Base-by-base conservation (phyloP, 495 filamentous ascomycete genomes). In the Acidomyces sp. region DNA sequence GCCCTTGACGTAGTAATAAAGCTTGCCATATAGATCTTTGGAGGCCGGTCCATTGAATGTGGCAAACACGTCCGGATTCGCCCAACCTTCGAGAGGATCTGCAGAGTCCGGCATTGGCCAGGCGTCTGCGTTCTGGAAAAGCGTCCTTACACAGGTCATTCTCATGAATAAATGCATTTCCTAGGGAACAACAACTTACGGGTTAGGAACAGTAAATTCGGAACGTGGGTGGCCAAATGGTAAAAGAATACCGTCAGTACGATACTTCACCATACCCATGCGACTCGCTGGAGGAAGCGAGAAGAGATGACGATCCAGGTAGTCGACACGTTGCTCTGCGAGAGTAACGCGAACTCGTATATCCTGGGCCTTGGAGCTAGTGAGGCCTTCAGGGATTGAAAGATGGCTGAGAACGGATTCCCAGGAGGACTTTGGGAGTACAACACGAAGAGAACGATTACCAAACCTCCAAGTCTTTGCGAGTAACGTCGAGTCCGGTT, bases 101-200 rank as follows among this genome's bases (percentile, higher is more conserved):
- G 49, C 40, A 17, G n/a, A 25, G 37, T 57, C 56, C n/a, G 27
- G 31, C 39, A 59, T 48, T 6, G 49, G 52, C 58, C 58, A 58
- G 4, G 5, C 17, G 5, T 25, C 15, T 15, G 17, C 28, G 10
- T 45, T 34, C 32, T 43, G 57, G 25, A 58, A 44, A 0, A 54
- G 56, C 17, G 49, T 59, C 17, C 20, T 45, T 37, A 45, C n/a
- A 25, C 9, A 34, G n/a, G 23, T 40, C 17, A 40, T 24, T 28
- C 10, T 27, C n/a, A 39, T 40, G 13, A 12, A 34, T 18, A n/a
- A n/a, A n/a, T n/a, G n/a, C n/a, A n/a, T n/a, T n/a, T n/a, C n/a
- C n/a, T n/a, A n/a, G n/a, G n/a, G n/a, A n/a, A n/a, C n/a, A n/a
- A n/a, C 12, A 16, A 52, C 53, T 45, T 23, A 60, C 56, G 58